Conservation (phyloP, 305 asterid species). For the Fraxinus sp. region DNA sequence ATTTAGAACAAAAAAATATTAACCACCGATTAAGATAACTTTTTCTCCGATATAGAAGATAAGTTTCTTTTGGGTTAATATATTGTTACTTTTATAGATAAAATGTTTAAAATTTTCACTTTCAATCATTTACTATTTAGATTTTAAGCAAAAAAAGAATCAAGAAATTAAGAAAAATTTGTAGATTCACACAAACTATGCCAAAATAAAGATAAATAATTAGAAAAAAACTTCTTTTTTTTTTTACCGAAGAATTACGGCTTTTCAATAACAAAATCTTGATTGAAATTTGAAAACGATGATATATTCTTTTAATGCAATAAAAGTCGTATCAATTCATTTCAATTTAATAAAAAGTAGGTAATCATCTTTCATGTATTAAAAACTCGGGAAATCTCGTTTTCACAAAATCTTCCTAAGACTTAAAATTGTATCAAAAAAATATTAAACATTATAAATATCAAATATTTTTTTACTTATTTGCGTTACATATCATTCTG, state of each 20-base stretch:
- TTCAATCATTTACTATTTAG: too few relatives aligned
- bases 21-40: not conserved
- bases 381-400: not conserved
- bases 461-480: not conserved
- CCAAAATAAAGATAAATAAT: not conserved
- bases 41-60: not conserved
- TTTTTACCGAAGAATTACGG: not conserved
- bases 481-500: not conserved
- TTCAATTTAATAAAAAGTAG: not conserved
- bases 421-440: not conserved
- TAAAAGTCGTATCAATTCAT: not conserved
- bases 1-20: not conserved
- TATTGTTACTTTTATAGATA: not conserved
- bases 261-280: not conserved
- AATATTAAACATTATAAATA: not conserved
- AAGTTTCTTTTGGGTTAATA: not conserved
- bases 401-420: not conserved
- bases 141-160: too few relatives aligned
- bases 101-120: not conserved
- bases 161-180: not conserved
- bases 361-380: not conserved
- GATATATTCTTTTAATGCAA: not conserved
- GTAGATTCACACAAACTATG: too few relatives aligned
- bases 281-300: not conserved
- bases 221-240: not conserved